phyloP scores from a whole-genome alignment of 495 filamentous ascomycete species.

The Hypoxylon lenormandii region DNA sequence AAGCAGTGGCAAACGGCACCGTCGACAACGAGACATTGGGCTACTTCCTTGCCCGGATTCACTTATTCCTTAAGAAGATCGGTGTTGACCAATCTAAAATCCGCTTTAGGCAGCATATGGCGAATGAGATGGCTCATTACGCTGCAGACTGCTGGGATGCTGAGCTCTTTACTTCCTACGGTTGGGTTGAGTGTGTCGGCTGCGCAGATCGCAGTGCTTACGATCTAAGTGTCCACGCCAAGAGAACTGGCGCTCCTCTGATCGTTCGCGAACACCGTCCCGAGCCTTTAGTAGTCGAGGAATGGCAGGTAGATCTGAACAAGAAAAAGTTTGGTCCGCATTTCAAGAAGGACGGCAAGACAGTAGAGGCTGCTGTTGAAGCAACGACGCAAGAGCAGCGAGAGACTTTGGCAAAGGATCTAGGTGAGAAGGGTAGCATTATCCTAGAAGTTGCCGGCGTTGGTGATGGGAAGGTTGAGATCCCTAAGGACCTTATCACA shows the following conservation, averaged over 20 bases:
- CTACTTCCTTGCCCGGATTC: slow-evolving; percentile 75
- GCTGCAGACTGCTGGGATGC: slow-evolving; percentile 79
- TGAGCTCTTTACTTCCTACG: slow-evolving; percentile 72
- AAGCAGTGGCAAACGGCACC: slow-evolving; percentile 68
- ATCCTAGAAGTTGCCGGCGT: slow-evolving; percentile 66
- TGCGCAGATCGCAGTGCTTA: slow-evolving; percentile 77
- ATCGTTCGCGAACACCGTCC: slow-evolving; percentile 69
- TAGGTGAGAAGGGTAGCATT: slow-evolving; percentile 67
- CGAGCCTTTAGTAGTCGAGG: slow-evolving; percentile 67
- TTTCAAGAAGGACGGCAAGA: slow-evolving; percentile 73
- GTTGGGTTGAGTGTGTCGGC: slow-evolving; percentile 78
- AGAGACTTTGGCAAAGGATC: slow-evolving; percentile 64
- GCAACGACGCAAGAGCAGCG: slow-evolving; percentile 67
- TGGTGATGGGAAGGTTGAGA: slow-evolving; percentile 67
- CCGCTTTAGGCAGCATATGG: slow-evolving; percentile 77
- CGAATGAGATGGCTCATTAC: slow-evolving; percentile 80
- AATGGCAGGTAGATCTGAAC: slow-evolving; percentile 71
- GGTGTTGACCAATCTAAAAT: slow-evolving; percentile 72
- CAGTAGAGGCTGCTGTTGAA: slow-evolving; percentile 68
- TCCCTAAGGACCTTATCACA: slow-evolving; percentile 67
- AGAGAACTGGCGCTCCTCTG: slow-evolving; percentile 70
- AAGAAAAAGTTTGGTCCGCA: slow-evolving; percentile 74
- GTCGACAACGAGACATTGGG: slow-evolving; percentile 79
- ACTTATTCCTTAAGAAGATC: slow-evolving; percentile 71
- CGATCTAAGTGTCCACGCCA: slow-evolving; percentile 72